phyloP scores from a whole-genome alignment of 129 eudicot genomes.

The Saposhnikovia divaricata region DNA sequence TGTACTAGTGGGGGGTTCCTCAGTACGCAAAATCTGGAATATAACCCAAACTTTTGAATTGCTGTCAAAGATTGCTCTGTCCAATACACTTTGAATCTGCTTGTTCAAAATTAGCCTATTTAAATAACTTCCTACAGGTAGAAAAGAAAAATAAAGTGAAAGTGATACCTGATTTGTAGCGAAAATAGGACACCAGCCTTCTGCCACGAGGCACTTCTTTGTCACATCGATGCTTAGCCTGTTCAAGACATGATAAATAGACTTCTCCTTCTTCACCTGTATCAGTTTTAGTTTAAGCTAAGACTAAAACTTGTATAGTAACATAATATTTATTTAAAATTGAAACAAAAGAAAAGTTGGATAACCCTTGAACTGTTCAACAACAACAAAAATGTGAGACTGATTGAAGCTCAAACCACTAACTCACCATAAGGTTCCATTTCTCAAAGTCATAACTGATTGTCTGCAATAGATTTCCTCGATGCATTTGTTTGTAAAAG shows the following conservation, averaged over 20 bases:
- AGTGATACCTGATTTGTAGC: slow-evolving; percentile 54
- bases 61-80: slow-evolving; percentile 55
- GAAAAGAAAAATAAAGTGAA: neutral
- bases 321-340: neutral
- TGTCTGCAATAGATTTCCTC: slow-evolving; percentile 52
- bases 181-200: slow-evolving; percentile 91
- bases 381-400: slow-evolving; percentile 2
- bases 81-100: slow-evolving; percentile 61
- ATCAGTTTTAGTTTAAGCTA: neutral
- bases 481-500: slow-evolving; percentile 54
- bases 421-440: slow-evolving; percentile 71
- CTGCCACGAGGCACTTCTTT: slow-evolving; percentile 87
- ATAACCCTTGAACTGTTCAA: neutral
- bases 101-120: slow-evolving; percentile 4
- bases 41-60: slow-evolving; percentile 77
- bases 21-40: slow-evolving; percentile 62
- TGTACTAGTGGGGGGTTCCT: slow-evolving; percentile 78
- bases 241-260: slow-evolving; percentile 63
- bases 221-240: slow-evolving; percentile 91
- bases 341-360: neutral
- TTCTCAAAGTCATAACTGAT: slow-evolving; percentile 62
- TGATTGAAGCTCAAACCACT: neutral
- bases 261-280: slow-evolving; percentile 82
- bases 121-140: neutral
- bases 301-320: neutral